A percentile compares a stretch with the other conserved stretches of the same genome.
These are phyloP conservation scores for Phlebiopsis flavidoalba DNA, from an alignment of 768 basidiomycete genomes.

Conservation along the genomic window DNA sequence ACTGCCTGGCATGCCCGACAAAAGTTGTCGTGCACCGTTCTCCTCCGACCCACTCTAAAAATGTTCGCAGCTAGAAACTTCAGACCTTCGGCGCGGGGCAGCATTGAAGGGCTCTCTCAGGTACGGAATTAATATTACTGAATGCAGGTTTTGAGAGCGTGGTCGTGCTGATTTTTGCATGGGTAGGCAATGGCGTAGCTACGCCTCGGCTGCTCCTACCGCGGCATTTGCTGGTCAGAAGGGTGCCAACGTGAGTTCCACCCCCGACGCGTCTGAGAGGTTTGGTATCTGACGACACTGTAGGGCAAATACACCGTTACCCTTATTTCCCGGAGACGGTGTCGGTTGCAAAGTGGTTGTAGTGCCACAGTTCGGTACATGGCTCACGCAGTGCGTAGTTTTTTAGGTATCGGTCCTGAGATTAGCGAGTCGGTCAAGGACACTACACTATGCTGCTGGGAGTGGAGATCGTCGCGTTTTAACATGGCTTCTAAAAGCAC, in stretches of 20 bases:
- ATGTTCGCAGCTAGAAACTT: constrained; percentile 63
- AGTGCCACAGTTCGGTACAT: constrained; percentile 3
- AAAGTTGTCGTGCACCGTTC: constrained; percentile 9
- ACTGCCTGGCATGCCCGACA: background rate
- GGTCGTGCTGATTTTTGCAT: constrained; percentile 5
- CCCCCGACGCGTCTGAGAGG: background rate
- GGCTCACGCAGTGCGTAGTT: constrained; percentile 16
- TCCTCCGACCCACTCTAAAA: constrained; percentile 21
- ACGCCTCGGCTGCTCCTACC: constrained; percentile 74
- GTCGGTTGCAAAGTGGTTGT: constrained; percentile 30
- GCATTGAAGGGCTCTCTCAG: constrained; percentile 39
- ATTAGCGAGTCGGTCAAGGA: constrained; percentile 94
- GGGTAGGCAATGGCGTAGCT: constrained; percentile 50
- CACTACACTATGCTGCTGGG: constrained; percentile 85
- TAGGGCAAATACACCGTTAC: constrained; percentile 98
- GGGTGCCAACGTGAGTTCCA: constrained; percentile 68
- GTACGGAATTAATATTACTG: constrained; percentile 29
- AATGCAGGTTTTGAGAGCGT: background rate
- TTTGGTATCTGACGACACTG: background rate
- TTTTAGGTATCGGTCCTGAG: constrained; percentile 95
- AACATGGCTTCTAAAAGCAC: background rate
- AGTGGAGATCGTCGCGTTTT: constrained; percentile 48
- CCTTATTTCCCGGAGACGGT: constrained; percentile 95
- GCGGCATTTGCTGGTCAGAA: constrained; percentile 90
- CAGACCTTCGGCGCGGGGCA: constrained; percentile 49